Evolutionary conservation across 1,139 yeast species (phyloP).

Genomic region (Blastobotrys persicus): DNA sequence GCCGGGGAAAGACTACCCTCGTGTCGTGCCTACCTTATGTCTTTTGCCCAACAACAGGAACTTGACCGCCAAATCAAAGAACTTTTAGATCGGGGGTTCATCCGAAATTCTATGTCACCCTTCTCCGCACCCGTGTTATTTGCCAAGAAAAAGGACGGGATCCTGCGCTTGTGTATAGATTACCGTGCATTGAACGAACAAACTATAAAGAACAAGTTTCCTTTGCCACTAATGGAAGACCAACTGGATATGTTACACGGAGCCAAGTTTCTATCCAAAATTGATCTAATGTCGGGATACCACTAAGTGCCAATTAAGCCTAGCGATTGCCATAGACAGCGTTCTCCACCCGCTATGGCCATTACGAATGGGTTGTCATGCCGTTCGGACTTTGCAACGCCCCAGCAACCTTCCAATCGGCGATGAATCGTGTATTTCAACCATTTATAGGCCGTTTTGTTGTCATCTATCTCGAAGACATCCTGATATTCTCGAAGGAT

Average conservation of each 20-base stretch:
- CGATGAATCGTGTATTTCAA: constrained; percentile 17
- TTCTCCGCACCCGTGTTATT: constrained; percentile 25
- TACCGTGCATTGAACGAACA: constrained; percentile 17
- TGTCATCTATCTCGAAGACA: constrained; percentile 14
- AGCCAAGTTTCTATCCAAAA: constrained; percentile 19
- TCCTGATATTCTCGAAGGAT: constrained; percentile 20
- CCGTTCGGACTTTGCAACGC: constrained; percentile 29
- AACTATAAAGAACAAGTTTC: constrained; percentile 15
- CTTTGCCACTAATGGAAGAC: constrained; percentile 6
- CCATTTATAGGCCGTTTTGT: neutral
- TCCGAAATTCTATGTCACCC: constrained; percentile 22
- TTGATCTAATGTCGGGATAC: constrained; percentile 27
- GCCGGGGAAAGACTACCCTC: neutral
- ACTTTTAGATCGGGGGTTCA: constrained; percentile 20
- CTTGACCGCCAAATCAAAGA: neutral
- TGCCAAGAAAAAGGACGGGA: constrained; percentile 24
- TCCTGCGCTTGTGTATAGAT: constrained; percentile 23
- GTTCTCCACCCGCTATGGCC: constrained; percentile 24
- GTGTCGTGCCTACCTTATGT: neutral
- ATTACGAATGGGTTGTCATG: constrained; percentile 27
- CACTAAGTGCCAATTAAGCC: constrained; percentile 22
- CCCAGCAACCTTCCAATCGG: constrained; percentile 26
- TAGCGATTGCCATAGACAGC: constrained; percentile 23
- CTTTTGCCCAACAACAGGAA: neutral
- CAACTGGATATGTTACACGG: constrained; percentile 1